These are phyloP conservation scores for Dacryopinax spathularia DNA, from an alignment of 768 basidiomycete genomes.

Conservation along the genomic window DNA sequence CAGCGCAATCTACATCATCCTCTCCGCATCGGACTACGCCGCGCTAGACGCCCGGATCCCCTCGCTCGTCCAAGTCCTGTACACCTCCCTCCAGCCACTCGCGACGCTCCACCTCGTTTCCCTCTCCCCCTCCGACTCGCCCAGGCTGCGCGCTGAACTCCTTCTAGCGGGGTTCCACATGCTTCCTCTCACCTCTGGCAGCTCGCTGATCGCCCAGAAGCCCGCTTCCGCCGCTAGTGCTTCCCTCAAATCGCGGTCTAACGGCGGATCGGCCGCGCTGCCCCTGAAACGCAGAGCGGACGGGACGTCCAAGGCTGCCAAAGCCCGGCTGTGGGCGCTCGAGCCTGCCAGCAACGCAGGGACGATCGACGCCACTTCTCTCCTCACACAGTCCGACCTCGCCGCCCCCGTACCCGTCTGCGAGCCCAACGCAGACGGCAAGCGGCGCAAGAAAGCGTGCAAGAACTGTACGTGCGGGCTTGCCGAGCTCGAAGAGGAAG, in stretches of 20 bases:
- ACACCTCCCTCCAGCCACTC: conserved; percentile 44
- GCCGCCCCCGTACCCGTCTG: conserved; percentile 62
- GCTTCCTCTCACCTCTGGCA: conserved; percentile 31
- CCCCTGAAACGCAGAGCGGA: conserved; percentile 30
- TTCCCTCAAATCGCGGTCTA: conserved; percentile 27
- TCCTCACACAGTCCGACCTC: conserved; percentile 73
- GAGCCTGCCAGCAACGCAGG: conserved; percentile 49
- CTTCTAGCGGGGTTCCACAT: conserved; percentile 51
- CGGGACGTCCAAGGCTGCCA: conserved; percentile 49
- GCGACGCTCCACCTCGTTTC: conserved; percentile 58
- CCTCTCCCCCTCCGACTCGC: conserved; percentile 28
- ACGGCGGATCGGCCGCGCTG: conserved; percentile 13
- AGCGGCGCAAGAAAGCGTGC: conserved; percentile 76
- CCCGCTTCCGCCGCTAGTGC: conserved; percentile 34
- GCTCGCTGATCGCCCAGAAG: conserved; percentile 54
- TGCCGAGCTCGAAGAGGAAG: conserved; percentile 81
- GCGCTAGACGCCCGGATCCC: conserved; percentile 38
- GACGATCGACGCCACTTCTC: conserved; percentile 64
- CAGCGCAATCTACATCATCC: conserved; percentile 52
- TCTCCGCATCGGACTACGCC: conserved; percentile 50
- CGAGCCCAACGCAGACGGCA: conserved; percentile 41
- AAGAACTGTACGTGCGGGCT: conserved; percentile 95
- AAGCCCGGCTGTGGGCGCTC: conserved; percentile 81
- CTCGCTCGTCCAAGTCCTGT: conserved; percentile 44
- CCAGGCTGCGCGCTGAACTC: conserved; percentile 42